Conservation (phyloP, 495 filamentous ascomycete genomes). For the Aspergillus carlsbadensis region DNA sequence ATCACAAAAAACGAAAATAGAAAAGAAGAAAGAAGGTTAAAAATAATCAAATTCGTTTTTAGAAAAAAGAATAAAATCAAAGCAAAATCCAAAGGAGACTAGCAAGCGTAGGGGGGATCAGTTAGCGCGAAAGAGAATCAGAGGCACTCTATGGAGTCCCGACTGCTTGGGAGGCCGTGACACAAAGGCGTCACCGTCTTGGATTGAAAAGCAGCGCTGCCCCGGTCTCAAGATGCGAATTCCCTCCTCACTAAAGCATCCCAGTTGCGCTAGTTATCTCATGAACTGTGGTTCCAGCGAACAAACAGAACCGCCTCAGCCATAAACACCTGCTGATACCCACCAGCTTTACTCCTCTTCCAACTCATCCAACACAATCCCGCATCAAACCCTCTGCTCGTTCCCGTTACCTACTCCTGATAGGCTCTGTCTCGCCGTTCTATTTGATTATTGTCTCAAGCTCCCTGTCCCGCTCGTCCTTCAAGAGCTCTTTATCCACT, state of each 20-base stretch:
- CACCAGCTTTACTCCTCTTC: constrained; percentile 4
- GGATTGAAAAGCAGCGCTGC: constrained; percentile 10
- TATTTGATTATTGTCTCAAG: neutral
- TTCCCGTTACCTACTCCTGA: neutral
- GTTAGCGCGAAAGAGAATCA: neutral
- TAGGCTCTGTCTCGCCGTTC: neutral
- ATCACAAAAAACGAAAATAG: constrained; percentile 6
- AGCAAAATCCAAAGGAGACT: neutral
- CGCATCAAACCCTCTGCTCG: neutral
- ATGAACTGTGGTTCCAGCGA: constrained; percentile 15
- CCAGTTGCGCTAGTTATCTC: constrained; percentile 13
- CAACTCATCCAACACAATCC: neutral
- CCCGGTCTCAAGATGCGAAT: constrained; percentile 1
- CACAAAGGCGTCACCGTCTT: neutral
- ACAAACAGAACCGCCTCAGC: constrained; percentile 12
- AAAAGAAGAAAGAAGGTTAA: constrained; percentile 4
- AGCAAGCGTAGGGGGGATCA: too few species aligned
- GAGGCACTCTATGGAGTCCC: neutral
- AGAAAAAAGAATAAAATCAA: constrained; percentile 6
- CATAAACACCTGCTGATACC: constrained; percentile 16
- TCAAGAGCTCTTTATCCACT: too few species aligned
- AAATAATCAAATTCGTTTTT: neutral
- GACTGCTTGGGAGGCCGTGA: too few species aligned
- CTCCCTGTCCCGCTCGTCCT: constrained; percentile 5
- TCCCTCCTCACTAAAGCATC: constrained; percentile 5